phyloP scores from a whole-genome alignment of 2,329 filamentous ascomycete species.

The Fusarium torreyae region DNA sequence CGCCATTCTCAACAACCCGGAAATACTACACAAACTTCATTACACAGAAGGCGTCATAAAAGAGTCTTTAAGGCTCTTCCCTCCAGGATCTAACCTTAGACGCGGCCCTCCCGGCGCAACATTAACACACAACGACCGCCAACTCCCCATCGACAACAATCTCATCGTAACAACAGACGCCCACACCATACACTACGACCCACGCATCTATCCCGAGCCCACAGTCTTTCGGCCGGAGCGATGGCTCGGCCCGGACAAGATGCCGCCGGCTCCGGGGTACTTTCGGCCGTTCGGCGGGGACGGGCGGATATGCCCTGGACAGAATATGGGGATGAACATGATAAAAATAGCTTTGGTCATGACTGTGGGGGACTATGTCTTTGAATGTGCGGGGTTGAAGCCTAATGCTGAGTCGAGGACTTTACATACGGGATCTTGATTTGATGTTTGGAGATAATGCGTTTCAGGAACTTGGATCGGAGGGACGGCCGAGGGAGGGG shows the following conservation, averaged over 20 bases:
- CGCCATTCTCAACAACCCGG: slow-evolving; percentile 10
- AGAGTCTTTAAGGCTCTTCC: slow-evolving; percentile 21
- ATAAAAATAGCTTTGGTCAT: slow-evolving; percentile 51
- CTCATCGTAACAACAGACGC: slow-evolving; percentile 9
- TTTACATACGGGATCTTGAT: slow-evolving; percentile 46
- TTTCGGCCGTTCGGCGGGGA: slow-evolving; percentile 57
- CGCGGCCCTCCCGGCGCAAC: slow-evolving; percentile 3
- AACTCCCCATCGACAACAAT: slow-evolving; percentile 16
- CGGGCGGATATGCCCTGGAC: slow-evolving; percentile 55
- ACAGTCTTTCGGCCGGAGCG: slow-evolving; percentile 21
- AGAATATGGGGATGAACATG: slow-evolving; percentile 56
- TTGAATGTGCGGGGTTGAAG: slow-evolving; percentile 42
- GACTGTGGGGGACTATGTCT: slow-evolving; percentile 44
- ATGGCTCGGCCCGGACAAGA: slow-evolving; percentile 24
- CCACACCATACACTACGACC: slow-evolving; percentile 29
- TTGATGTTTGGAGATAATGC: slow-evolving; percentile 42
- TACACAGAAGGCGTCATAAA: slow-evolving; percentile 34
- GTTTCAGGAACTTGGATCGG: slow-evolving; percentile 43
- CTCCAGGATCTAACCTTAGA: slow-evolving; percentile 15
- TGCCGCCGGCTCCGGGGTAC: background rate
- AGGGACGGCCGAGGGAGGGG: slow-evolving; percentile 38
- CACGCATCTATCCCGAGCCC: background rate
- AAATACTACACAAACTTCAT: slow-evolving; percentile 7
- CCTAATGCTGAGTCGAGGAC: slow-evolving; percentile 30
- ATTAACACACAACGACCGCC: slow-evolving; percentile 2